Evolutionary conservation across 2,329 filamentous ascomycete species (phyloP).

Genomic region (Xylaria sp.): DNA sequence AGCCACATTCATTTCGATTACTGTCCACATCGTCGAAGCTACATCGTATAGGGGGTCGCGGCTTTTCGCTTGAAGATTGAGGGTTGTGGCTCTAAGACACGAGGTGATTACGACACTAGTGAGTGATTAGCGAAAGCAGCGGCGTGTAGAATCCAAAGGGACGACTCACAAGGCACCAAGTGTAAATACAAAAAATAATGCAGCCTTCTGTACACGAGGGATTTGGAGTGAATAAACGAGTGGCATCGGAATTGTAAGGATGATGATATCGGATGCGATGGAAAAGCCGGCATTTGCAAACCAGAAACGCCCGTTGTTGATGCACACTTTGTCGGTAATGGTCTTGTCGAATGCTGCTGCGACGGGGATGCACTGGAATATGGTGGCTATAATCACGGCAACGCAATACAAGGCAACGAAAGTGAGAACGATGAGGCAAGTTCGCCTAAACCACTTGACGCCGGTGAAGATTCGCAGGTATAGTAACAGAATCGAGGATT

Average conservation of each 20-base stretch:
- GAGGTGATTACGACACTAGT: slow-evolving; percentile 48
- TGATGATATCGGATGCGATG: slow-evolving; percentile 55
- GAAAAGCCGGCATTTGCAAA: slow-evolving; percentile 56
- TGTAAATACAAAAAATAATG: slow-evolving; percentile 55
- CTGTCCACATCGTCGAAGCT: slow-evolving; percentile 51
- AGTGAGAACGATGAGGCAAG: slow-evolving; percentile 43
- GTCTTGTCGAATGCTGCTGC: slow-evolving; percentile 47
- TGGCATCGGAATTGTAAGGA: slow-evolving; percentile 55
- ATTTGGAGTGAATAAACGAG: slow-evolving; percentile 55
- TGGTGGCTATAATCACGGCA: slow-evolving; percentile 46
- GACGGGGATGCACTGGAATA: slow-evolving; percentile 51
- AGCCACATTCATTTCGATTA: slow-evolving; percentile 54
- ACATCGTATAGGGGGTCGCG: slow-evolving; percentile 49
- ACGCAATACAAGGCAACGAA: slow-evolving; percentile 45
- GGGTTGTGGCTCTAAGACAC: slow-evolving; percentile 55
- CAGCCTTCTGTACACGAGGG: slow-evolving; percentile 53
- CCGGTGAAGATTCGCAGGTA: slow-evolving; percentile 50
- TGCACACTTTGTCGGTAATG: slow-evolving; percentile 46
- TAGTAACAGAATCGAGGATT: slow-evolving; percentile 49
- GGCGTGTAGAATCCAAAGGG: neutral
- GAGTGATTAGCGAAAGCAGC: neutral
- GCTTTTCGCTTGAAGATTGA: slow-evolving; percentile 49
- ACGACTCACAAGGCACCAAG: slow-evolving; percentile 55
- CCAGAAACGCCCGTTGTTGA: slow-evolving; percentile 55
- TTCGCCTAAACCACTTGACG: slow-evolving; percentile 48